These are phyloP conservation scores for Phlebopus sp. DNA, from an alignment of 1,284 basidiomycete species.

Conservation along the genomic window DNA sequence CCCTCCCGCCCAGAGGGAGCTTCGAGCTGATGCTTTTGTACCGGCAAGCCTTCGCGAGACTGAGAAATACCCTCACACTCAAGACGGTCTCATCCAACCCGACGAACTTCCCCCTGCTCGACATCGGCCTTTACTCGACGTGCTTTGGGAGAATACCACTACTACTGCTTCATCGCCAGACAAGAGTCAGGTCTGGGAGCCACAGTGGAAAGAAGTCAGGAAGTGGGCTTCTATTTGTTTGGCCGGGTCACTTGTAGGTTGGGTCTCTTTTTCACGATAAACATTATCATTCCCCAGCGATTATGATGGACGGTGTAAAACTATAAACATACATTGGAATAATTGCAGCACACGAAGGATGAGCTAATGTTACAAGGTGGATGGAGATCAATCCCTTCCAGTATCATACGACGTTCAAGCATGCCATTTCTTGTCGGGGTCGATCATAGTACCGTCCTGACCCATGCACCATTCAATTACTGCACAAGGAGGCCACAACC, in stretches of 20 bases:
- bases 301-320: background rate
- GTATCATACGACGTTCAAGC: constrained; percentile 17
- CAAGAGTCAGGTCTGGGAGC: constrained; percentile 15
- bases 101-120: background rate
- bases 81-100: background rate
- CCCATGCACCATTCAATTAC: constrained; percentile 43
- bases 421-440: constrained; percentile 30
- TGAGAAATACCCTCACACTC: background rate
- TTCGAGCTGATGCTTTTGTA: background rate
- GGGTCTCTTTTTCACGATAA: constrained; percentile 29
- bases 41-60: background rate
- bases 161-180: background rate
- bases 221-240: constrained; percentile 31
- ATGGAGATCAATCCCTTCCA: background rate
- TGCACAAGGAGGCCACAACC: constrained; percentile 45
- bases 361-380: background rate
- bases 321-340: background rate
- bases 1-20: constrained; percentile 14
- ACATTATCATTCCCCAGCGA: too few species aligned
- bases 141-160: background rate
- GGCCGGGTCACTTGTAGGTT: constrained; percentile 23
- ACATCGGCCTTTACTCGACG: background rate
- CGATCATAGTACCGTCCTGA: constrained; percentile 29
- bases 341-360: background rate
- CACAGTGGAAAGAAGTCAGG: constrained; percentile 23